Conservation (phyloP, 1,284 basidiomycete genomes). For the Ceratobasidium papillatum region DNA sequence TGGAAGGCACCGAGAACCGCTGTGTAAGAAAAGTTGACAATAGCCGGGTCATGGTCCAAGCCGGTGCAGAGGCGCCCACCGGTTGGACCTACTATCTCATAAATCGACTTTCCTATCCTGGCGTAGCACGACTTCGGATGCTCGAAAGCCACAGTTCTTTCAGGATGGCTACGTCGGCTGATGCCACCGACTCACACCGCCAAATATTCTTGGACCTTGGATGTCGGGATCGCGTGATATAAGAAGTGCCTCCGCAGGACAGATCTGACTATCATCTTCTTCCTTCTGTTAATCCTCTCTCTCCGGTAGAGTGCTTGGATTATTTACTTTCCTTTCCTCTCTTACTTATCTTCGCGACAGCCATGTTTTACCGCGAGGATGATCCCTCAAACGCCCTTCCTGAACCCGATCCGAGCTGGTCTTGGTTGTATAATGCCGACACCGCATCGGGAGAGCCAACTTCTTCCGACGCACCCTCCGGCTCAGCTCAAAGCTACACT, state of each 20-base stretch:
- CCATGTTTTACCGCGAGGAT: neutral
- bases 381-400: neutral
- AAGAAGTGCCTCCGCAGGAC: neutral
- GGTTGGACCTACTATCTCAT: neutral
- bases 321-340: neutral
- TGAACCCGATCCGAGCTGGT: neutral
- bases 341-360: neutral
- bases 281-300: neutral
- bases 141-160: neutral
- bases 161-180: neutral
- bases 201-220: neutral
- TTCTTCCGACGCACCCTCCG: too few relatives aligned
- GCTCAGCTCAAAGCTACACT: too few relatives aligned
- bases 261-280: neutral
- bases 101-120: neutral
- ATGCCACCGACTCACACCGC: neutral
- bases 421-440: neutral
- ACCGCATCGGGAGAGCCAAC: too few relatives aligned
- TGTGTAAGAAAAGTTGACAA: neutral
- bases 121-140: neutral
- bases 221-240: neutral
- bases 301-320: neutral
- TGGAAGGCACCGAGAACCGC: too few relatives aligned
- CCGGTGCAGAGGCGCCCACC: neutral
- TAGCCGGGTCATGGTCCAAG: neutral